A percentile compares a stretch with the other conserved stretches of the same genome.
Evolutionary conservation across 305 asterid species (phyloP).

Genomic region (Solanum chacoense): DNA sequence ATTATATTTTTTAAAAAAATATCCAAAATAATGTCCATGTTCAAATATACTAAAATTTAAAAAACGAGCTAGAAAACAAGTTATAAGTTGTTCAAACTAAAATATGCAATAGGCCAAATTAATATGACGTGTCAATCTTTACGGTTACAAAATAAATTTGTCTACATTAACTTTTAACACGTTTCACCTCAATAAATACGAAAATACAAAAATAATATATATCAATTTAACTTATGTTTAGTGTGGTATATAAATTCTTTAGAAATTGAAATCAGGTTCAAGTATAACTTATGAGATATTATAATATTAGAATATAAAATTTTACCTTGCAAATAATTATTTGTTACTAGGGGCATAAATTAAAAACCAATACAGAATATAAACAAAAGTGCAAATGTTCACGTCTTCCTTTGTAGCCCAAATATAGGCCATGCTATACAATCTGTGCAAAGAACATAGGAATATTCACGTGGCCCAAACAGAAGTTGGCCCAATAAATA

Average conservation of each 20-base stretch:
- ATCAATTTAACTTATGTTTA: too few relatives aligned
- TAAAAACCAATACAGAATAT: too few relatives aligned
- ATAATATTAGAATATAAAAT: too few relatives aligned
- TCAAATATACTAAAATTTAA: too few relatives aligned
- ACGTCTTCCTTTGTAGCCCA: not conserved
- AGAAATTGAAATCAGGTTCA: too few relatives aligned
- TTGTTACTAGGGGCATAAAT: not conserved
- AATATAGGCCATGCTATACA: not conserved
- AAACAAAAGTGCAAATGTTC: not conserved
- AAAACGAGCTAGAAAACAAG: not conserved
- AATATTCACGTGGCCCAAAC: not conserved
- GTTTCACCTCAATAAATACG: not conserved
- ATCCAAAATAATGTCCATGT: not conserved
- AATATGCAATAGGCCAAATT: not conserved
- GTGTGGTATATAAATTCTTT: too few relatives aligned
- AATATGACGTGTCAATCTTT: not conserved
- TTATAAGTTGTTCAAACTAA: too few relatives aligned
- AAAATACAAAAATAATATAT: too few relatives aligned
- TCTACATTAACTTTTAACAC: not conserved
- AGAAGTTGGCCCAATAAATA: not conserved
- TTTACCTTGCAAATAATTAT: rapidly evolving
- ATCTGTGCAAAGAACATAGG: too few relatives aligned
- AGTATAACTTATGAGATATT: too few relatives aligned
- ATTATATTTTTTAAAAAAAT: too few relatives aligned
- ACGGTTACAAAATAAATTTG: not conserved